A percentile compares a stretch with the other conserved stretches of the same genome.
These are phyloP conservation scores for Nakataea oryzae DNA, from an alignment of 2,329 filamentous ascomycete genomes.

Conservation along the genomic window DNA sequence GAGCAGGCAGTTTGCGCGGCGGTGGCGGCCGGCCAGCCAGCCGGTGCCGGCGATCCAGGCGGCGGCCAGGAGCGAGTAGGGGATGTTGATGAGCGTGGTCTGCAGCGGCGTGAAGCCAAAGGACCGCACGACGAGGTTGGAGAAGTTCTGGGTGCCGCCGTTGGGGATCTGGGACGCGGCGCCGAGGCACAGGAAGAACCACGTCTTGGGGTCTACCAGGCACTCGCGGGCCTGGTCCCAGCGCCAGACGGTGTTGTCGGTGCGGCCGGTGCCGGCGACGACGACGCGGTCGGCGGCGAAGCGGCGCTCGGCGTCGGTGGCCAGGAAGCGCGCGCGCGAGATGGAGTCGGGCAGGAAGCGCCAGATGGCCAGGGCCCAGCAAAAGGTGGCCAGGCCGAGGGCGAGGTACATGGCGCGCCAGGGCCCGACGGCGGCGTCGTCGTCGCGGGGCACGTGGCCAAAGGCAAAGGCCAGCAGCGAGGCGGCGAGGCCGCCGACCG, in stretches of 20 bases:
- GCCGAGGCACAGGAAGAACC: conserved; percentile 44
- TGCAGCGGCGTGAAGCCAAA: conserved; percentile 45
- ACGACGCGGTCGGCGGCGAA: conserved; percentile 35
- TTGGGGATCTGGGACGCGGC: conserved; percentile 49
- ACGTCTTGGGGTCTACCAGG: conserved; percentile 47
- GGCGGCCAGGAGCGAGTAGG: conserved; percentile 42
- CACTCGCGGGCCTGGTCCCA: conserved; percentile 43
- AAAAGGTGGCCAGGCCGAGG: conserved; percentile 10
- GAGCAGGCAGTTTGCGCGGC: conserved; percentile 39
- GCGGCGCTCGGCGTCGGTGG: conserved; percentile 32
- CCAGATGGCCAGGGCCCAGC: conserved; percentile 38
- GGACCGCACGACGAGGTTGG: conserved; percentile 44
- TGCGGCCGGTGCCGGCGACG: conserved; percentile 39
- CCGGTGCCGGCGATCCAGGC: conserved; percentile 35
- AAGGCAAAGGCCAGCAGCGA: conserved; percentile 44
- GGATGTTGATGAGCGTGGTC: conserved; percentile 47
- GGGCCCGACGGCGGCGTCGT: conserved; percentile 25
- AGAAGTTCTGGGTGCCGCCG: conserved; percentile 49
- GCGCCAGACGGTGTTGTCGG: conserved; percentile 35
- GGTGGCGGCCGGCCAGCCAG: conserved; percentile 39
- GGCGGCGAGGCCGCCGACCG: conserved; percentile 34
- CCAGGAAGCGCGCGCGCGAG: conserved; percentile 46
- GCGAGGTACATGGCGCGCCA: conserved; percentile 18
- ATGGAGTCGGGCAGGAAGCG: conserved; percentile 41
- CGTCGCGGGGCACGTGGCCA: conserved; percentile 31